phyloP scores from a whole-genome alignment of 495 filamentous ascomycete species.

The Podospora australis region DNA sequence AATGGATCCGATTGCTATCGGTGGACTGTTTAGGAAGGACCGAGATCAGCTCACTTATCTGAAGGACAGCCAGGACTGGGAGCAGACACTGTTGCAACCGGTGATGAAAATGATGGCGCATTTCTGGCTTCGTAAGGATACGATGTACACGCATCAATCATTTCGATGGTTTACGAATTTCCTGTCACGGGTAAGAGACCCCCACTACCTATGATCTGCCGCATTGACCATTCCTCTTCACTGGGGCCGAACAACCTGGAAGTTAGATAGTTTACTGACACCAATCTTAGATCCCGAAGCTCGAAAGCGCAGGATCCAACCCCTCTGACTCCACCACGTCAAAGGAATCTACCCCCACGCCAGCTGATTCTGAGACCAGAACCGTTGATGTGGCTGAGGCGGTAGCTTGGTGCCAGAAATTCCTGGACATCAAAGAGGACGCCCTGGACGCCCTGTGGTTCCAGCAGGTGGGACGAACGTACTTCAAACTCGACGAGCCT shows the following conservation, averaged over 20 bases:
- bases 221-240: no score
- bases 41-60: background rate
- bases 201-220: no score
- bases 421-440: background rate
- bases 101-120: background rate
- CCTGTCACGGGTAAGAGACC: background rate
- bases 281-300: background rate
- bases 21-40: background rate
- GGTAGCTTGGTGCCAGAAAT: background rate
- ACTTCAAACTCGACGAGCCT: background rate
- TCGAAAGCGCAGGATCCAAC: background rate
- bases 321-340: background rate
- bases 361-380: background rate
- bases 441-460: background rate
- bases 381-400: background rate
- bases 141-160: background rate
- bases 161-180: background rate
- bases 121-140: background rate
- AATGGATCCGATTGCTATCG: background rate
- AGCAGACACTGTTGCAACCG: background rate
- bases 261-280: background rate
- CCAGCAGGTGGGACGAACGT: background rate
- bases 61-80: background rate
- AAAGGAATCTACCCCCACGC: background rate
- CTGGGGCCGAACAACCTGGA: no score